phyloP scores from a whole-genome alignment of 1,139 yeast species.

The Suhomyces terraborum region DNA sequence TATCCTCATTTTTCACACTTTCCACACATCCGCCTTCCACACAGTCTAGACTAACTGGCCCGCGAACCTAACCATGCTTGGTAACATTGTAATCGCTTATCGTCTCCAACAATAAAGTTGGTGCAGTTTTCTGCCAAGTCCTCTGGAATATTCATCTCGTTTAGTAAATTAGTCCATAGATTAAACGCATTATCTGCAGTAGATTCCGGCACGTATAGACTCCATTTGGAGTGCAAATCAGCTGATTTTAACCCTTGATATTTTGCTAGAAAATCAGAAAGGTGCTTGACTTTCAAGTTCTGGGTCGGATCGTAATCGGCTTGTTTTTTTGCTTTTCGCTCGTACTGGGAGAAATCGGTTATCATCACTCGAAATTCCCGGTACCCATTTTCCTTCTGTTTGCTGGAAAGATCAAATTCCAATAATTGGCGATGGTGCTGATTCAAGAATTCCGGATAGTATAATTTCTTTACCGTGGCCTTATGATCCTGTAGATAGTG shows the following conservation, averaged over 20 bases:
- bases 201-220: background rate
- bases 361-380: constrained; percentile 29
- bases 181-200: constrained; percentile 20
- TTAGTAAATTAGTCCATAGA: constrained; percentile 35
- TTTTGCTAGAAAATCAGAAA: constrained; percentile 7
- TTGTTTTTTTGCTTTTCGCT: constrained; percentile 26
- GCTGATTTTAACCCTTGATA: background rate
- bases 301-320: constrained; percentile 18
- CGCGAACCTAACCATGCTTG: background rate
- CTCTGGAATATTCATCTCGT: constrained; percentile 24
- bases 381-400: constrained; percentile 27
- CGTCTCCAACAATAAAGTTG: constrained; percentile 48
- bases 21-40: too few relatives aligned
- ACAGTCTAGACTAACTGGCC: background rate
- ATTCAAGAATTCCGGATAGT: constrained; percentile 32
- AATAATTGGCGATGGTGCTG: constrained; percentile 22
- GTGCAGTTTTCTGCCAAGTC: constrained; percentile 30
- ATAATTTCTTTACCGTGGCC: constrained; percentile 29
- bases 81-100: constrained; percentile 29
- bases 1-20: too few relatives aligned
- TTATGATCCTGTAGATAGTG: constrained; percentile 35
- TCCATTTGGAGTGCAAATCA: background rate
- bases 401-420: constrained; percentile 17
- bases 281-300: constrained; percentile 33
- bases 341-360: constrained; percentile 30